Evolutionary conservation across 208 protist species (phyloP).

Genomic region (Histomonas meleagridis): DNA sequence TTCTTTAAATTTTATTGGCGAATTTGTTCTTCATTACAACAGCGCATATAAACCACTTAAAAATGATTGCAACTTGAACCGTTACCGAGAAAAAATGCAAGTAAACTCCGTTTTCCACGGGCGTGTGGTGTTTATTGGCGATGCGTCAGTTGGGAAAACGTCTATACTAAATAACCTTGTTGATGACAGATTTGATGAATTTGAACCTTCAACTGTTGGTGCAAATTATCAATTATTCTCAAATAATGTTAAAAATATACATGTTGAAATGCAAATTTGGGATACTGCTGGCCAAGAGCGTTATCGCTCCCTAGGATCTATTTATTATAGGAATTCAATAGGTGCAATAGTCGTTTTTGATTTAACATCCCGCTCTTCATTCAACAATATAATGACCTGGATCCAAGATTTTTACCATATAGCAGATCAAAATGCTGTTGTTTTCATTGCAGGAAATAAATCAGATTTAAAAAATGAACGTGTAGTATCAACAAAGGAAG

Average conservation of each 20-base stretch:
- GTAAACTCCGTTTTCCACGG: not conserved
- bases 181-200: not conserved
- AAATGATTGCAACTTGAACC: too few species aligned
- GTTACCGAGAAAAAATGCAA: too few species aligned
- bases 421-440: not conserved
- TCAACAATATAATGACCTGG: not conserved
- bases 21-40: too few species aligned
- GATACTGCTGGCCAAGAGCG: constrained; percentile 7
- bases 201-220: not conserved
- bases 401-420: not conserved
- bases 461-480: not conserved
- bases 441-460: not conserved
- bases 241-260: not conserved
- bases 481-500: not conserved
- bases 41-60: too few species aligned
- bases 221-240: not conserved
- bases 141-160: not conserved
- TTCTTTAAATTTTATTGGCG: too few species aligned
- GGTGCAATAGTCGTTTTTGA: not conserved
- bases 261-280: constrained; percentile 32
- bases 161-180: not conserved
- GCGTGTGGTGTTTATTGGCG: not conserved
- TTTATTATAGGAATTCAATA: not conserved
- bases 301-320: not conserved
- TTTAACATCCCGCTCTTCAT: not conserved